Evolutionary conservation across 2,329 filamentous ascomycete species (phyloP).

Genomic region (Aspergillus tubingensis): DNA sequence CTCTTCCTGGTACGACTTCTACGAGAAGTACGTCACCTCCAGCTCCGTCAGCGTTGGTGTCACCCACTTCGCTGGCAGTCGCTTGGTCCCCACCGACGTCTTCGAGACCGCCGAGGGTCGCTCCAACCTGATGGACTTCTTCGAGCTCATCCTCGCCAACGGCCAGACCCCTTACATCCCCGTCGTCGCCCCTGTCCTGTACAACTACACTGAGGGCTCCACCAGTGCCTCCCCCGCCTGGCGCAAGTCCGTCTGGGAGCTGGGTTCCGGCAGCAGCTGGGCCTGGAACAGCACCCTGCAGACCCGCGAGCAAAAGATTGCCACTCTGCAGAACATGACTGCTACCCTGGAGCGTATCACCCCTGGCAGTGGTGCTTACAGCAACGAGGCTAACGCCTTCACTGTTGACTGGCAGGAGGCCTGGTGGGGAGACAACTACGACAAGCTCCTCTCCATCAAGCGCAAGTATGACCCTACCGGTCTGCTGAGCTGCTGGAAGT

Average conservation of each 20-base stretch:
- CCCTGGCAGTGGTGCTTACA: slow-evolving; percentile 22
- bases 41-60: slow-evolving; percentile 21
- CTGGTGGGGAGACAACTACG: slow-evolving; percentile 26
- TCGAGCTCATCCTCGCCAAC: slow-evolving; percentile 8
- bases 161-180: slow-evolving; percentile 20
- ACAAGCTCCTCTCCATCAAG: slow-evolving; percentile 20
- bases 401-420: slow-evolving; percentile 21
- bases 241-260: slow-evolving; percentile 21
- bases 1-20: slow-evolving; percentile 22
- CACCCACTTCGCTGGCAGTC: slow-evolving; percentile 21
- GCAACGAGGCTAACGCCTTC: slow-evolving; percentile 24
- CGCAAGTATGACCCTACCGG: slow-evolving; percentile 22
- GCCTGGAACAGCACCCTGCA: slow-evolving; percentile 22
- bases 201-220: slow-evolving; percentile 20
- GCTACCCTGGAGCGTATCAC: slow-evolving; percentile 18
- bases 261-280: slow-evolving; percentile 16
- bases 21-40: slow-evolving; percentile 20
- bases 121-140: slow-evolving; percentile 17
- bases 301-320: slow-evolving; percentile 13
- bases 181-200: slow-evolving; percentile 19
- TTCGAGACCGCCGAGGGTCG: slow-evolving; percentile 19
- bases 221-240: slow-evolving; percentile 23
- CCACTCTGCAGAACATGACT: slow-evolving; percentile 15
- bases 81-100: slow-evolving; percentile 21
- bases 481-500: slow-evolving; percentile 23